Evolutionary conservation across 352 stramenopile species (phyloP).

Genomic region (Globisporangium takayamanum): DNA sequence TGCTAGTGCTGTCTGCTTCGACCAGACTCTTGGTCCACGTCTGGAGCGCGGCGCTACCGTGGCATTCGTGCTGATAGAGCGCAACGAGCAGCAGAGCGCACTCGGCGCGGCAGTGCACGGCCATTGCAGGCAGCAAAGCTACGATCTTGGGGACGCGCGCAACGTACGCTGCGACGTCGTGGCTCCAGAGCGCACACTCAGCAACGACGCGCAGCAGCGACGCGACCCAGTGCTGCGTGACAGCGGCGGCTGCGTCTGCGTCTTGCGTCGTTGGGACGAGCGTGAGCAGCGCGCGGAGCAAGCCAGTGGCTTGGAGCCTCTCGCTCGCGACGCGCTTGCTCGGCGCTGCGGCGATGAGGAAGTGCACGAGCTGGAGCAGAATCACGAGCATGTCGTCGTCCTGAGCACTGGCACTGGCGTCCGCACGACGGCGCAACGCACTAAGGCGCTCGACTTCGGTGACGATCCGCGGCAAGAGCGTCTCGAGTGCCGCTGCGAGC

Average conservation of each 20-base stretch:
- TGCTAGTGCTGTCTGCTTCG: slow-evolving; percentile 1
- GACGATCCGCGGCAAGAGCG: slow-evolving; percentile 32
- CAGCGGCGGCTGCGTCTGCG: too few species aligned
- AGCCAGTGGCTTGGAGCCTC: slow-evolving; percentile 35
- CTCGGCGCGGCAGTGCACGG: slow-evolving; percentile 25
- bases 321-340: slow-evolving; percentile 22
- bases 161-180: slow-evolving; percentile 33
- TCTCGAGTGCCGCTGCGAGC: slow-evolving; percentile 25
- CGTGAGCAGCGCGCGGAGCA: slow-evolving; percentile 35
- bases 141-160: slow-evolving; percentile 33
- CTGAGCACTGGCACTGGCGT: slow-evolving; percentile 1
- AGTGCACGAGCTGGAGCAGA: slow-evolving; percentile 44
- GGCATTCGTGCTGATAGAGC: slow-evolving; percentile 31
- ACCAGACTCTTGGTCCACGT: not conserved
- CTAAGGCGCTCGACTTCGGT: slow-evolving; percentile 30
- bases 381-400: slow-evolving; percentile 33
- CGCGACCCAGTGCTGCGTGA: slow-evolving; percentile 23
- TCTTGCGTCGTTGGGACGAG: slow-evolving; percentile 20
- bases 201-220: slow-evolving; percentile 42
- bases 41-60: not conserved
- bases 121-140: slow-evolving; percentile 22
- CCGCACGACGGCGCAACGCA: not conserved
- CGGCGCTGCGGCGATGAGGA: slow-evolving; percentile 27
- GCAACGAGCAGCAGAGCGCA: slow-evolving; percentile 30
- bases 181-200: slow-evolving; percentile 46